Conservation (phyloP, 768 basidiomycete species). For the Tubosaeta sp. region DNA sequence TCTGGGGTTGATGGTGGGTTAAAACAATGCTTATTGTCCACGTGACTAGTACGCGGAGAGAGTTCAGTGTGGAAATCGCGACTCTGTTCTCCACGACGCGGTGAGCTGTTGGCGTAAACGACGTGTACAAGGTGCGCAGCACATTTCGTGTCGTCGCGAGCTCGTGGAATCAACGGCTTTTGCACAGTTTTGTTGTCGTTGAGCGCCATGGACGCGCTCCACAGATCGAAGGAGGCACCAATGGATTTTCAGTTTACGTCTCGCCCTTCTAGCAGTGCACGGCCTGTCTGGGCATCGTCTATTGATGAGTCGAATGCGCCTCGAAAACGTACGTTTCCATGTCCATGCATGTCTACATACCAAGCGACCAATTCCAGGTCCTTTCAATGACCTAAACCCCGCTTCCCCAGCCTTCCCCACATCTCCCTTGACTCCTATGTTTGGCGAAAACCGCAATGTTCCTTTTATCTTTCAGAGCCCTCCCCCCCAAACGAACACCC, state of each 20-base stretch:
- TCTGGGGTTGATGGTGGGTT: constrained; percentile 4
- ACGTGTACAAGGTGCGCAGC: constrained; percentile 16
- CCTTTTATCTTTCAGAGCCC: constrained; percentile 70
- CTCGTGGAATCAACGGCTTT: not conserved
- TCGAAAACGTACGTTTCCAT: constrained; percentile 60
- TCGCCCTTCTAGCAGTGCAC: constrained; percentile 47
- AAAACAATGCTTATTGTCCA: constrained; percentile 14
- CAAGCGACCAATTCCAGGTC: constrained; percentile 36
- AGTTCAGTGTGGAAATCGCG: constrained; percentile 13
- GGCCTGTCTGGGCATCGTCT: constrained; percentile 53
- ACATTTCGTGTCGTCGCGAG: not conserved
- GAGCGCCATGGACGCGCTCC: constrained; percentile 23
- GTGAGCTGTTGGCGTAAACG: not conserved
- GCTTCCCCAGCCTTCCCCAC: constrained; percentile 33
- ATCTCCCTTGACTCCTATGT: constrained; percentile 43
- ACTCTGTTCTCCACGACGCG: constrained; percentile 11
- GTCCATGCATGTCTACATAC: constrained; percentile 19
- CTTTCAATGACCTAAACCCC: constrained; percentile 41
- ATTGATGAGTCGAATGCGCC: constrained; percentile 49
- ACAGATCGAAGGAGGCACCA: constrained; percentile 71
- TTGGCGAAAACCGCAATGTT: constrained; percentile 61
- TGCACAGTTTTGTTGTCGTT: not conserved
- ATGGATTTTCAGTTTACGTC: constrained; percentile 90
- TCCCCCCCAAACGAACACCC: constrained; percentile 37
- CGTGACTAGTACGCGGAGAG: constrained; percentile 21